Base-by-base conservation (phyloP, 257 asterid genomes). In the Nyctanthes arbortristis region DNA sequence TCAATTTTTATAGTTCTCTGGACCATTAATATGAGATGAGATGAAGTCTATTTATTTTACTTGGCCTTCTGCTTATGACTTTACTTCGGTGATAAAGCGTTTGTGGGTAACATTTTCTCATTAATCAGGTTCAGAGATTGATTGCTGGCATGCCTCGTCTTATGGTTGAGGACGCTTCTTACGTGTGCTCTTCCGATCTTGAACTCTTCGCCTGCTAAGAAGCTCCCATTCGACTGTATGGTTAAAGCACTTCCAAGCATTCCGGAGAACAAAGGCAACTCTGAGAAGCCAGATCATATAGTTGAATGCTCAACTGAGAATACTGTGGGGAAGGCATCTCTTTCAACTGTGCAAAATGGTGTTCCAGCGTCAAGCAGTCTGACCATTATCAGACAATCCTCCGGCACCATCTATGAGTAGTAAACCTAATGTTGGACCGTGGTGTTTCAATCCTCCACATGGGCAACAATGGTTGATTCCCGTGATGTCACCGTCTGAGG, bases 401-500 rank as follows among this genome's bases (percentile, higher is more conserved):
- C 75, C 76, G 12, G 67, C 71, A 31, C 80, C 80, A 5, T 65
- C 87, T 25, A 54, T 60, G 54, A 31, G 47, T 69, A 71, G 68
- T 2, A 82, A 87, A 63, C 76, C 74, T 32, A 69, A 73, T 37
- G 58, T 70, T 58, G 70, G 64, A 68, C 72, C 81, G 16, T 71
- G 87, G 80, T 66, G 79, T 72, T 77, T 66, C 66, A 80, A 74
- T 70, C 96, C 85, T 47, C 82, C 84, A 5, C 86, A 77, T 30
- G 90, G 88, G 16, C 92, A 83, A 24, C 97, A 89, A 22, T 91
- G 97, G 97, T 68, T 93, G 80, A 67, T 93, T 25, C 97, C 99
- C 0, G 88, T 93, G 67, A 86, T 91, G 93, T 85, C 99, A 54
- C 96, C 96, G 55, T 85, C 94, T 0, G 99, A 89, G 78, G 99